Evolutionary conservation across 495 filamentous ascomycete genomes (phyloP), one percentile per base, ranked within the genome.

Genomic region (Aspergillus bridgeri): DNA sequence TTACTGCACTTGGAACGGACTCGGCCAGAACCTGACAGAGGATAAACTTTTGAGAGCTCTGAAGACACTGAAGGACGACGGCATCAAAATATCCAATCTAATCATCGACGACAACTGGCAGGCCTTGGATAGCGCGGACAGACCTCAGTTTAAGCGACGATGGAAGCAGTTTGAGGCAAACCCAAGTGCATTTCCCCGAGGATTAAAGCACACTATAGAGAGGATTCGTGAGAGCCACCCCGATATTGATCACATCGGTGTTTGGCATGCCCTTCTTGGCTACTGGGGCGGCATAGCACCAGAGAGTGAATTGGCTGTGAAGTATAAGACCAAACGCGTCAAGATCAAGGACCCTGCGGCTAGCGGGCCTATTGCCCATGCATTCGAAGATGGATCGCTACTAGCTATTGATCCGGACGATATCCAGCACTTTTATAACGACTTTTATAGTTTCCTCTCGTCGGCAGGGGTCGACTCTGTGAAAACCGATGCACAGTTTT

Each of bases 21-120:
- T 98, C 0, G 94, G 94, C 0, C 90, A 92, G 68, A 70, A 86
- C 11, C 72, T 98, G 43, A 90, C 85, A 0, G 91, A 93, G 60
- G 78, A 90, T 5, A 94, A 89, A 62, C 83, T 98, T 21, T 65
- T 91, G 21, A 68, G 82, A 25, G 91, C 92, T 13, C 75, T 98
- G 9, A 82, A 89, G 58, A 75, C 79, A 1, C 74, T 98, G 47
- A 82, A 87, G 27, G 72, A 85, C 19, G 80, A 89, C 51, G 84
- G 85, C 2, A 89, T 98, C 61, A 83, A 85, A 11, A 78, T 97
- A 43, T 84, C 84, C 3, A 91, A 85, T 59, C 73, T 98, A 1
- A 96, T 96, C 56, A 94, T 97, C 53, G 93, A 98, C 62, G 94
- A 98, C 66, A 96, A 96, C 64, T 98, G 94, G 94, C 94, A 98